A percentile compares a stretch with the other conserved stretches of the same genome.
phyloP scores from a whole-genome alignment of 352 stramenopile genomes.

The Phytophthora pinifolia region DNA sequence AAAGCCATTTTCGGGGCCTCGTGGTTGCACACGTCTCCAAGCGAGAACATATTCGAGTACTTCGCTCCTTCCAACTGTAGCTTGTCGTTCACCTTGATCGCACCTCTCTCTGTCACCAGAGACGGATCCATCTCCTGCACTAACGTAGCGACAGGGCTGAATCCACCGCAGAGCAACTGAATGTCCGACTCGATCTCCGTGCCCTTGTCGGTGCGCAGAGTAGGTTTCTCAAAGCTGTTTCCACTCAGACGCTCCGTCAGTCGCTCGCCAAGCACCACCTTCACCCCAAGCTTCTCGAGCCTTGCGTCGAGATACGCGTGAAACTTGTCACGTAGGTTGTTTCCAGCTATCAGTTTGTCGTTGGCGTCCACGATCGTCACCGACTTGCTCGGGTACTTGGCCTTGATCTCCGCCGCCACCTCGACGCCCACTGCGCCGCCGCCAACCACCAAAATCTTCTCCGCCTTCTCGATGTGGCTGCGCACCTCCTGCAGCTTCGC shows the following conservation, averaged over 20 bases:
- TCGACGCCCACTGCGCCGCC: conserved; percentile 37
- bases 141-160: conserved; percentile 33
- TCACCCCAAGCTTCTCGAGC: conserved; percentile 44
- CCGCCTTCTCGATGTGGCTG: conserved; percentile 19
- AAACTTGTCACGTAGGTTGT: conserved; percentile 56
- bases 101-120: conserved; percentile 37
- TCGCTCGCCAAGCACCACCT: conserved; percentile 57
- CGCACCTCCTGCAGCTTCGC: conserved; percentile 26
- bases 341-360: conserved; percentile 23
- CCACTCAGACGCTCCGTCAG: conserved; percentile 42
- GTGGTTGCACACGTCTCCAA: conserved; percentile 61
- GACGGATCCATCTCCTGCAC: conserved; percentile 45
- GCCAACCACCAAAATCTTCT: conserved; percentile 35
- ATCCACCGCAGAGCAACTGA: conserved; percentile 49
- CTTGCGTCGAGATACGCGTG: not conserved
- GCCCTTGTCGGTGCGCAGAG: conserved; percentile 48
- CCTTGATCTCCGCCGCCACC: conserved; percentile 35
- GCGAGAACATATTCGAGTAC: conserved; percentile 53
- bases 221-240: conserved; percentile 42
- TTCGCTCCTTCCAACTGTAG: conserved; percentile 50
- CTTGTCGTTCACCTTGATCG: conserved; percentile 46
- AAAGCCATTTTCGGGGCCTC: conserved; percentile 44
- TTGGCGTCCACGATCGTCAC: conserved; percentile 34
- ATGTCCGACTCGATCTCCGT: conserved; percentile 60
- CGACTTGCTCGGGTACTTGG: conserved; percentile 25